phyloP scores from a whole-genome alignment of 148 eudicot species.

The Camellia lanceoleosa region DNA sequence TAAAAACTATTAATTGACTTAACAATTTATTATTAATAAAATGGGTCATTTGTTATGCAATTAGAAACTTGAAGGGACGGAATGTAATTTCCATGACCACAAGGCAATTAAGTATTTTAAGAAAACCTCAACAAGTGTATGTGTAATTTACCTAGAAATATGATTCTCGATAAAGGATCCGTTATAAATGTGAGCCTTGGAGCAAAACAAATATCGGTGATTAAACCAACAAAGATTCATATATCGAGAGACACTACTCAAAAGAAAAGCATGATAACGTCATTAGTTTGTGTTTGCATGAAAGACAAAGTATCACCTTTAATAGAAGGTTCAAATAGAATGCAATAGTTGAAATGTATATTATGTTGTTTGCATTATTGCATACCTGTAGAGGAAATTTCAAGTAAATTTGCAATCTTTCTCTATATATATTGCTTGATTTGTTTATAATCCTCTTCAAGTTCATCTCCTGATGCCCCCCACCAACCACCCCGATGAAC shows the following conservation, averaged over 20 bases:
- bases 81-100: no score
- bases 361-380: background rate
- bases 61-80: no score
- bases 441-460: conserved; percentile 66
- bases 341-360: background rate
- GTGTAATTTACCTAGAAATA: no score
- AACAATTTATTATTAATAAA: no score
- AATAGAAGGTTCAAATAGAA: background rate
- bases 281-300: background rate
- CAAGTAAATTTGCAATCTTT: conserved; percentile 79
- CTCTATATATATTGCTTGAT: conserved; percentile 57
- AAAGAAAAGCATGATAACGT: background rate
- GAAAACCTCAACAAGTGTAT: no score
- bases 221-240: background rate
- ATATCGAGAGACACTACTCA: background rate
- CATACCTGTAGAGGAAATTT: conserved; percentile 78
- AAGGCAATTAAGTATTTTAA: no score
- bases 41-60: no score
- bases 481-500: conserved; percentile 45
- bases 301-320: background rate
- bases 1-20: no score
- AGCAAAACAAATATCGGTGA: background rate
- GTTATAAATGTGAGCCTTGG: background rate
- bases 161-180: background rate
- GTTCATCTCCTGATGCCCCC: conserved; percentile 73